Evolutionary conservation across 768 basidiomycete species (phyloP), one percentile per base, ranked within the genome.

Genomic region (Kwoniella dendrophila): DNA sequence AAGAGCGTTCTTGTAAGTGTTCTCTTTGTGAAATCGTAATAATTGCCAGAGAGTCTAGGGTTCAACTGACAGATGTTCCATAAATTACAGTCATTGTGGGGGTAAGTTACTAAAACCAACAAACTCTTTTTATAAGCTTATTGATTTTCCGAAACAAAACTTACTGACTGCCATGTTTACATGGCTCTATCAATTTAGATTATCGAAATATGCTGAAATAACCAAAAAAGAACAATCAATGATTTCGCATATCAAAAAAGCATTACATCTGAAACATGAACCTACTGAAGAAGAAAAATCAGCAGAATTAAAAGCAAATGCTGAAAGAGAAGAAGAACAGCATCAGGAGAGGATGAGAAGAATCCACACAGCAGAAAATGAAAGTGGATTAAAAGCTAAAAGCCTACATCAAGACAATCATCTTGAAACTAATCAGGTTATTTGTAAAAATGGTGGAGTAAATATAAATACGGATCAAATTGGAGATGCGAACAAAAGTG

Each of bases 1-100:
- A 87, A 87, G 74, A 86, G 85, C 16, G 86, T 87, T 68, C 75
- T 82, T 59, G 74, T 72, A 52, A 70, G 73, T 67, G 26, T 10
- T 22, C 4, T 33, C 29, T 4, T 22, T n/a, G 2, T 18, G 33
- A 22, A 24, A 27, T 24, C 24, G 24, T n/a, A n/a, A n/a, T n/a
- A n/a, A n/a, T n/a, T n/a, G n/a, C 12, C 43, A 24, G 50, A 30
- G 32, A n/a, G 33, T 34, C 2, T 32, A n/a, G n/a, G 50, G 22
- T 52, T n/a, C n/a, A n/a, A n/a, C n/a, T n/a, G n/a, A n/a, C n/a
- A n/a, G n/a, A n/a, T 20, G 10, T 27, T 20, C n/a, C 10, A 29
- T 2, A 27, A 24, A 18, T 16, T 38, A 12, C 43, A 62, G 67
- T 62, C 58, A 29, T 44, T 71, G 16, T 65, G 63, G 61, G 69